Base-by-base conservation (phyloP, 257 asterid genomes). In the Capsicum baccatum region DNA sequence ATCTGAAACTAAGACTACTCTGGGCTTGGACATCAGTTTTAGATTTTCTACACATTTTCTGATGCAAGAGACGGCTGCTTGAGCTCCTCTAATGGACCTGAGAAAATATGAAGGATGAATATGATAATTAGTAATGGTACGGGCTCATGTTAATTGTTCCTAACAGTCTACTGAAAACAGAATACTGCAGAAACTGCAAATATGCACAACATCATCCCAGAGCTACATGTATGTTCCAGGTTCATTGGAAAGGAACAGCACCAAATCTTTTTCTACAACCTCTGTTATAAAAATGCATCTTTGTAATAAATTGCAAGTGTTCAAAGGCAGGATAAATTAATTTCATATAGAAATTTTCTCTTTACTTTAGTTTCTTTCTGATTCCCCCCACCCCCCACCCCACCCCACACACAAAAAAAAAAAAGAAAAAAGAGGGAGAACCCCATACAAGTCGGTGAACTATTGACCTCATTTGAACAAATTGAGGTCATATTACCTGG, bases 41-140 rank as follows among this genome's bases (percentile, higher is more conserved):
- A 90, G 76, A 86, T 87, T 88, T 56, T 76, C 56, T 42, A 90
- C 21, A 42, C 92, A 89, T 85, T 91, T 93, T 74, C 85, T 87
- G 42, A 91, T 82, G 91, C 99, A 97, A 86, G 86, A 90, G 83
- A 91, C 39, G 17, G 93, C 98, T 8, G 98, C 97, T 81, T 87
- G 94, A 82, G 83, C 92, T 68, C 97, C 98, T 86, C 96, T 91
- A 66, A 95, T 90, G 33, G 99, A 89, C 87, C 99, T 95, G 88
- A 83, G 89, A 86, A 83, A 83, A 68, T 54, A 78, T 9, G 7
- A 54, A 54, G 50, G 64, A 26, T 17, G 64, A 78, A 26, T 12
- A 55, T 26, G 26, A 48, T 14, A 54, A 78, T 21, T 50, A 50
- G 50, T 54, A 11, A 52, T 13, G 60, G 63, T 14, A 76, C 0